Conservation (phyloP, 2,329 filamentous ascomycete species). For the Penicillium frequentans region DNA sequence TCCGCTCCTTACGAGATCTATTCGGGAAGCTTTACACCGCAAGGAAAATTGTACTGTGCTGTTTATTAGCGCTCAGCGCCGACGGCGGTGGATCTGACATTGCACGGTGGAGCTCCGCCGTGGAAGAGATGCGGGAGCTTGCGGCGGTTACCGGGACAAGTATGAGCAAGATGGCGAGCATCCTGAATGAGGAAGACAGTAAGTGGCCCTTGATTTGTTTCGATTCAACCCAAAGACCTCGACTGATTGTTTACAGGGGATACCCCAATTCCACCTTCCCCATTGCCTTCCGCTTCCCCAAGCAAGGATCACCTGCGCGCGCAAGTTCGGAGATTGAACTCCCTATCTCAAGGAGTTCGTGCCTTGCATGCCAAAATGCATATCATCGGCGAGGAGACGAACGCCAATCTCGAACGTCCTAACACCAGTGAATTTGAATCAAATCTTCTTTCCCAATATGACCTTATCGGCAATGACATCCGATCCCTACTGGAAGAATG, state of each 20-base stretch:
- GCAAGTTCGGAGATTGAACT: slow-evolving; percentile 84
- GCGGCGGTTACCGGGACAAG: slow-evolving; percentile 62
- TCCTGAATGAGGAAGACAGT: slow-evolving; percentile 80
- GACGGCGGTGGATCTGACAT: slow-evolving; percentile 76
- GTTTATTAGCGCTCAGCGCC: slow-evolving; percentile 82
- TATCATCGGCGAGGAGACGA: slow-evolving; percentile 85
- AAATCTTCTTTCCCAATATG: slow-evolving; percentile 83
- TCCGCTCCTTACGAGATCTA: slow-evolving; percentile 77
- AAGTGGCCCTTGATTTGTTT: slow-evolving; percentile 38
- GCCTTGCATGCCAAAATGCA: slow-evolving; percentile 94
- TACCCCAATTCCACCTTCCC: slow-evolving; percentile 48
- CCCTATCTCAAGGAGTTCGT: slow-evolving; percentile 84
- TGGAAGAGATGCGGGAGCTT: slow-evolving; percentile 70
- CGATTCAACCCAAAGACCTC: not conserved
- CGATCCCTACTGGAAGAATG: slow-evolving; percentile 77
- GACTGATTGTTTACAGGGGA: slow-evolving; percentile 32
- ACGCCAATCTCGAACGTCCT: slow-evolving; percentile 72
- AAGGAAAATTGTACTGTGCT: slow-evolving; percentile 83
- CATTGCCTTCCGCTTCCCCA: slow-evolving; percentile 67
- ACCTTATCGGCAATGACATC: slow-evolving; percentile 87
- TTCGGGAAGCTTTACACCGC: slow-evolving; percentile 78
- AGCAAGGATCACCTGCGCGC: slow-evolving; percentile 80
- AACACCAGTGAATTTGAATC: slow-evolving; percentile 70
- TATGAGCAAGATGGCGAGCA: slow-evolving; percentile 64
- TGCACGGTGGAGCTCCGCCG: slow-evolving; percentile 72